Conservation (phyloP, 2,329 filamentous ascomycete genomes). For the Pyrenophora seminiperda region DNA sequence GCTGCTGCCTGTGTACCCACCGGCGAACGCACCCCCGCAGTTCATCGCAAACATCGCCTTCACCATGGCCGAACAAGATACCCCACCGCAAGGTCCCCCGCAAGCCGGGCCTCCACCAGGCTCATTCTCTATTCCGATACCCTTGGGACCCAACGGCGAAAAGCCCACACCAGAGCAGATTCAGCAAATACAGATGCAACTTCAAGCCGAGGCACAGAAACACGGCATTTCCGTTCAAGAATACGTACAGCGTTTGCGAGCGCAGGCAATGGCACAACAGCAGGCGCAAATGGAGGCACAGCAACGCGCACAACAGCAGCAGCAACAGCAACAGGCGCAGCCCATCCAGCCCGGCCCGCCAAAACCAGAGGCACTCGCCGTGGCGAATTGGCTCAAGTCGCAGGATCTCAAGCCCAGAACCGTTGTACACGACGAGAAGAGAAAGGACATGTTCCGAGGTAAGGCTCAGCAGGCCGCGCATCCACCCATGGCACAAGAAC, state of each 20-base stretch:
- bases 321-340: slow-evolving; percentile 56
- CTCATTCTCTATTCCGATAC: slow-evolving; percentile 26
- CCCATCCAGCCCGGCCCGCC: slow-evolving; percentile 79
- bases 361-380: slow-evolving; percentile 83
- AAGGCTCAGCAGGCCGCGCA: slow-evolving; percentile 29
- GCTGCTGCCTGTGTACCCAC: neutral
- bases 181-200: slow-evolving; percentile 77
- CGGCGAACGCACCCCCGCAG: neutral
- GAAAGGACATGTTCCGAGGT: slow-evolving; percentile 99
- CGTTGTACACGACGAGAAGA: slow-evolving; percentile 91
- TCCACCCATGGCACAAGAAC: neutral
- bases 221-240: slow-evolving; percentile 83
- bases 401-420: slow-evolving; percentile 90
- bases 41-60: slow-evolving; percentile 6
- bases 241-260: slow-evolving; percentile 67
- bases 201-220: slow-evolving; percentile 81
- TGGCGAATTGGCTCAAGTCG: slow-evolving; percentile 83
- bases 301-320: slow-evolving; percentile 34
- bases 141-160: slow-evolving; percentile 46
- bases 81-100: slow-evolving; percentile 16
- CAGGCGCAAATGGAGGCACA: slow-evolving; percentile 50
- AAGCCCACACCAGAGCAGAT: slow-evolving; percentile 83
- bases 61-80: slow-evolving; percentile 30
- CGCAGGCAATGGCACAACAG: slow-evolving; percentile 61
- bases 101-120: slow-evolving; percentile 26